Percentiles rank a stretch among this genome's conserved stretches.
Conservation (phyloP, 2,329 filamentous ascomycete genomes). For the Penicillium verrucosum region DNA sequence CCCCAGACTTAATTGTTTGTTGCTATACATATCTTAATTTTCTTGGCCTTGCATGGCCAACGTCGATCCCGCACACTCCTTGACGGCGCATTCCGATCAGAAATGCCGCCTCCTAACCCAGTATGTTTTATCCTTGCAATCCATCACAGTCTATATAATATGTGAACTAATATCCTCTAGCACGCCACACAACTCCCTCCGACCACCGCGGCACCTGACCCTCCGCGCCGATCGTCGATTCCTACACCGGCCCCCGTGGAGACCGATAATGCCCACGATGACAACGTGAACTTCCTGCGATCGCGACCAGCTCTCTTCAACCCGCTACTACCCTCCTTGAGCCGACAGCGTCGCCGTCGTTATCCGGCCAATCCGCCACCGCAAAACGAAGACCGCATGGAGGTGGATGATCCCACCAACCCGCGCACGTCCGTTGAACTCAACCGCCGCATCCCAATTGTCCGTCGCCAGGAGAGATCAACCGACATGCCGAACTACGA, state of each 20-base stretch:
- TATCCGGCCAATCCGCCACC: constrained; percentile 22
- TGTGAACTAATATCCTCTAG: constrained; percentile 7
- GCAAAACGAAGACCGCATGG: constrained; percentile 36
- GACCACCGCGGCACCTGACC: constrained; percentile 35
- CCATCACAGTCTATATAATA: neutral
- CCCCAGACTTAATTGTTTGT: neutral
- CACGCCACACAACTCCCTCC: constrained; percentile 30
- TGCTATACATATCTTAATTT: neutral
- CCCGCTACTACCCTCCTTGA: constrained; percentile 24
- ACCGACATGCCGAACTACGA: constrained; percentile 52
- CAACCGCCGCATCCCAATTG: constrained; percentile 42
- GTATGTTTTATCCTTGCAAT: constrained; percentile 30
- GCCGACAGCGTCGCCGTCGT: constrained; percentile 34
- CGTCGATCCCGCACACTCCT: constrained; percentile 6
- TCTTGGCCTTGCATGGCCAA: constrained; percentile 7
- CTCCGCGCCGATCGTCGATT: constrained; percentile 48
- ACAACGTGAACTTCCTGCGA: constrained; percentile 53
- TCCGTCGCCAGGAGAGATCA: constrained; percentile 40
- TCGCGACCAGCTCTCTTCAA: constrained; percentile 32
- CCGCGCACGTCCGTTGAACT: constrained; percentile 36
- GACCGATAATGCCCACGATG: constrained; percentile 45
- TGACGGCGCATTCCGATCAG: constrained; percentile 16
- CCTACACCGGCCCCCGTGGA: constrained; percentile 45
- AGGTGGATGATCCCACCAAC: constrained; percentile 32
- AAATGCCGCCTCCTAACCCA: constrained; percentile 39